Evolutionary conservation across 768 basidiomycete genomes (phyloP), one percentile per base, ranked within the genome.

Genomic region (Leccinum boreale): DNA sequence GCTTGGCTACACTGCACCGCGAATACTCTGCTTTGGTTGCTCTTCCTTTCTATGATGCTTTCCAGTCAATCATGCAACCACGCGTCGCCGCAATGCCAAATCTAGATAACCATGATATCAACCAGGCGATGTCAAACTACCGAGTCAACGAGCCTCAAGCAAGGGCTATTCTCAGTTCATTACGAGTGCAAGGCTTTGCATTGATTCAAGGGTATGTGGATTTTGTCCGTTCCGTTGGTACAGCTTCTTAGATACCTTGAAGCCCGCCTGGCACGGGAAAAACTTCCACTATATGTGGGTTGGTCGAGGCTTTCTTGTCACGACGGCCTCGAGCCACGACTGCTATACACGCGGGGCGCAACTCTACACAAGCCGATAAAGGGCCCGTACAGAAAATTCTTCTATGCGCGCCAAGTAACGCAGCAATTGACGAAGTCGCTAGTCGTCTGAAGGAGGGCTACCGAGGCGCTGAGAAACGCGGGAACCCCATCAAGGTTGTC

Each of bases 251-350:
- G 8, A 50, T 52, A 26, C 39, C 19, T 51, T 26, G 61, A 95
- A 70, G 96, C 23, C 97, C 97, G 35, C 97, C 97, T 2, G 97
- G 97, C 55, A 99, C 97, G 0, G 97, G 97, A 12, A 99, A 99
- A 76, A 99, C 97, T 9, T 96, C 92, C 21, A 99, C 97, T 1
- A 98, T 99, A 60, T 93, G 93, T 64, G 94, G 92, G 21, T 79
- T 99, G n/a, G 89, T 97, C 6, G 86, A 91, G 44, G 83, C 87
- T 4, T 93, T 89, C 67, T 70, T 97, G 39, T 82, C 87, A 3
- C 79, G 77, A 39, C 86, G 89, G 7, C 71, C 75, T 11, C 73
- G 70, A 33, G 69, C 82, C 1, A 74, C 81, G 24, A 78, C 82
- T 10, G 64, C 79, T 21, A 79, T 86, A 51, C 74, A 82, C 11